Evolutionary conservation across 2,329 filamentous ascomycete genomes (phyloP).

Genomic region (Colletotrichum musicola): DNA sequence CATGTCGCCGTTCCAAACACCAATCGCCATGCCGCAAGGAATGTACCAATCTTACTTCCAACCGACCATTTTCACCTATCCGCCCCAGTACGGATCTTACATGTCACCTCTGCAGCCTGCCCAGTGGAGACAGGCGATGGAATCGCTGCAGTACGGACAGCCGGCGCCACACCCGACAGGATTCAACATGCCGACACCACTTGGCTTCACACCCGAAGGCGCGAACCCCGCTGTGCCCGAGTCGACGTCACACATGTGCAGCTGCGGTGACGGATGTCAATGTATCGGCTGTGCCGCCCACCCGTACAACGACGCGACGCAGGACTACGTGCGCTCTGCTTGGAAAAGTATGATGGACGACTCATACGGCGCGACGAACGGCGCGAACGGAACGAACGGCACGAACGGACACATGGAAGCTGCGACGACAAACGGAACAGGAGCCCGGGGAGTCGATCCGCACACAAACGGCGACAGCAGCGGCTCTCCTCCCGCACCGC

Average conservation of each 20-base stretch:
- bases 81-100: slow-evolving; percentile 66
- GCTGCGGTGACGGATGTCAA: slow-evolving; percentile 74
- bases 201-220: slow-evolving; percentile 23
- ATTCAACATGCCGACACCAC: slow-evolving; percentile 23
- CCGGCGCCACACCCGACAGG: slow-evolving; percentile 44
- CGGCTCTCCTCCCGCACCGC: slow-evolving; percentile 53
- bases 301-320: slow-evolving; percentile 75
- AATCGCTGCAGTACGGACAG: slow-evolving; percentile 54
- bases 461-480: slow-evolving; percentile 27
- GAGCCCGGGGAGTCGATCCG: slow-evolving; percentile 7
- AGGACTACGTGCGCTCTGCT: slow-evolving; percentile 63
- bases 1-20: slow-evolving; percentile 52
- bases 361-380: slow-evolving; percentile 41
- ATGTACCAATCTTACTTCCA: slow-evolving; percentile 57
- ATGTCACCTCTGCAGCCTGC: slow-evolving; percentile 67
- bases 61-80: slow-evolving; percentile 64
- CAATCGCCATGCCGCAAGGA: slow-evolving; percentile 53
- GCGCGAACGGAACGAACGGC: slow-evolving; percentile 38
- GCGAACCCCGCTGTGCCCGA: slow-evolving; percentile 42
- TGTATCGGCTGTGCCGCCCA: slow-evolving; percentile 78
- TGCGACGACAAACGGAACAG: slow-evolving; percentile 25
- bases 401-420: slow-evolving; percentile 37
- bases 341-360: slow-evolving; percentile 57
- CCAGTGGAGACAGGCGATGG: slow-evolving; percentile 64
- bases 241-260: slow-evolving; percentile 60